A percentile compares a stretch with the other conserved stretches of the same genome.
These are phyloP conservation scores for Clitoria ternatea DNA, from an alignment of 306 rosid species.

Conservation along the genomic window DNA sequence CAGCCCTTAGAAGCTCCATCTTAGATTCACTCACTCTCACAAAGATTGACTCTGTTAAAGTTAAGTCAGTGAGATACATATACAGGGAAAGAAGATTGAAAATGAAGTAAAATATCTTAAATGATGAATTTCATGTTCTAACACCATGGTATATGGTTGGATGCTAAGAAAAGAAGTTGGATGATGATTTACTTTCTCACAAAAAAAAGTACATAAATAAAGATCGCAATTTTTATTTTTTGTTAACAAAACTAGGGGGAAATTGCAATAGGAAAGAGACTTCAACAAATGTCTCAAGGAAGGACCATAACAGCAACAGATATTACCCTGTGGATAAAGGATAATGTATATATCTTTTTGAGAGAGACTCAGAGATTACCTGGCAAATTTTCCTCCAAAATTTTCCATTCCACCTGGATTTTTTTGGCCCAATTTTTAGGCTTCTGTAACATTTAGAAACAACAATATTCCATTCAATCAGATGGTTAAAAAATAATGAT, in stretches of 20 bases:
- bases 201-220: not conserved
- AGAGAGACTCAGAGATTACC: conserved; percentile 32
- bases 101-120: not conserved
- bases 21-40: conserved; percentile 69
- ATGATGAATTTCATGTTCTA: conserved; percentile 8
- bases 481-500: conserved; percentile 1
- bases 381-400: conserved; percentile 65
- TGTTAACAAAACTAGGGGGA: not conserved
- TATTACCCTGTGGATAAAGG: not conserved
- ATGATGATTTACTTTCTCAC: not conserved
- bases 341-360: not conserved
- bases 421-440: conserved; percentile 70
- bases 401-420: conserved; percentile 84
- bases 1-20: conserved; percentile 81
- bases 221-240: not conserved
- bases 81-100: conserved; percentile 4
- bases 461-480: conserved; percentile 8
- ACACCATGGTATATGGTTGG: not conserved
- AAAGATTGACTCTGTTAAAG: conserved; percentile 58
- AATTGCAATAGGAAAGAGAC: not conserved
- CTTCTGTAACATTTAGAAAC: conserved; percentile 30
- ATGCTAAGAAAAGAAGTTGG: not conserved
- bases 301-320: not conserved
- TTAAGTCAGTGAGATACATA: conserved; percentile 22
- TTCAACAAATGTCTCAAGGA: not conserved